Percentiles rank a stretch among this genome's conserved stretches.
phyloP scores from a whole-genome alignment of 2,329 filamentous ascomycete species.

The Fusarium hainanense region DNA sequence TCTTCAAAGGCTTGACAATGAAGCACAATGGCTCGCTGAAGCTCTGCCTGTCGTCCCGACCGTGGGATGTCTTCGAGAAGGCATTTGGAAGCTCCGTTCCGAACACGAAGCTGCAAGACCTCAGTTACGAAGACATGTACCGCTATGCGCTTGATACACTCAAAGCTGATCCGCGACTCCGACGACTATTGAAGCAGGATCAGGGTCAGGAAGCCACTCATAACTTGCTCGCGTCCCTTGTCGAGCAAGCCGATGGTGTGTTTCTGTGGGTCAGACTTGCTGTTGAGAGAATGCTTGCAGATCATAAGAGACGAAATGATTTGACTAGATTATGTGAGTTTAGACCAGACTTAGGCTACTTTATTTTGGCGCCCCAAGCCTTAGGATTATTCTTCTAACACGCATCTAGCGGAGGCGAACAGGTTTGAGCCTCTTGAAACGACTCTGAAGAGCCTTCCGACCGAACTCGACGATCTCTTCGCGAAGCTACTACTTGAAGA shows the following conservation, averaged over 20 bases:
- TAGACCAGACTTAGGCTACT: not conserved
- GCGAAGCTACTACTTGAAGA: slow-evolving; percentile 4
- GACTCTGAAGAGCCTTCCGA: slow-evolving; percentile 1
- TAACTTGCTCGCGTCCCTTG: not conserved
- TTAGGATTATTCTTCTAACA: not conserved
- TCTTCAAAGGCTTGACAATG: slow-evolving; percentile 33
- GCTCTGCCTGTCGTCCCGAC: slow-evolving; percentile 14
- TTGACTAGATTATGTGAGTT: not conserved
- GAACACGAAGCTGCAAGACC: slow-evolving; percentile 11
- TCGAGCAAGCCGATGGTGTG: slow-evolving; percentile 10
- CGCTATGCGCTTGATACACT: slow-evolving; percentile 8
- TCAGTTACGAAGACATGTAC: slow-evolving; percentile 17
- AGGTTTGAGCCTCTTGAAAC: not conserved
- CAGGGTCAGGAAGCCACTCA: not conserved
- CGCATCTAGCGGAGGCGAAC: not conserved
- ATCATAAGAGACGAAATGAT: not conserved
- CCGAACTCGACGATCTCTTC: slow-evolving; percentile 10
- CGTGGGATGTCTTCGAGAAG: slow-evolving; percentile 9
- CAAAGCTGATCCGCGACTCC: not conserved
- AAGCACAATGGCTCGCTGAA: slow-evolving; percentile 7
- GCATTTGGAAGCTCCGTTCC: slow-evolving; percentile 14
- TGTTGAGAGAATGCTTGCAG: slow-evolving; percentile 9
- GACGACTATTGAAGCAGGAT: not conserved
- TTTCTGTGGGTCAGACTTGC: slow-evolving; percentile 22
- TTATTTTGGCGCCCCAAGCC: not conserved